phyloP scores from a whole-genome alignment of 768 basidiomycete species.

The Suillus hirtellus region DNA sequence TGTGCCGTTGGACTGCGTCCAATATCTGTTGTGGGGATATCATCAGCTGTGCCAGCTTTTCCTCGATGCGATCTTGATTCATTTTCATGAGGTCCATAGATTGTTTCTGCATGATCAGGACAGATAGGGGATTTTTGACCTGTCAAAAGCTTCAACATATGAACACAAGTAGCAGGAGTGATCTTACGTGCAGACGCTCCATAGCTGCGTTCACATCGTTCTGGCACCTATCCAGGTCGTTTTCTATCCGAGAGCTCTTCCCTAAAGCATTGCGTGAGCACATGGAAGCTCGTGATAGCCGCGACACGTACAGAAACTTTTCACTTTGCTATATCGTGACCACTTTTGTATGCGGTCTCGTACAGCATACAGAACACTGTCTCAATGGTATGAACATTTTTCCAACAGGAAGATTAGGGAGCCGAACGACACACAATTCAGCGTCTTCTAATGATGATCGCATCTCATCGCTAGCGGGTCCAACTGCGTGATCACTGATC shows the following conservation, averaged over 20 bases:
- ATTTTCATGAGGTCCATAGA: constrained; percentile 27
- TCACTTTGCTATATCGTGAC: constrained; percentile 39
- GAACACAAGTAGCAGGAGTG: constrained; percentile 1
- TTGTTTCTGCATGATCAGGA: constrained; percentile 32
- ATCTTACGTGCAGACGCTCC: constrained; percentile 43
- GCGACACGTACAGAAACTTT: constrained; percentile 38
- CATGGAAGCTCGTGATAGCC: neutral
- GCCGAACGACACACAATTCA: constrained; percentile 37
- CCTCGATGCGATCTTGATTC: constrained; percentile 36
- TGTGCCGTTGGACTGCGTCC: constrained; percentile 40
- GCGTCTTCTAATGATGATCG: constrained; percentile 43
- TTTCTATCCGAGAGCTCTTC: constrained; percentile 45
- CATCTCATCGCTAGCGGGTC: constrained; percentile 42
- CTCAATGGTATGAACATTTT: neutral
- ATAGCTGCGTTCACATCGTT: constrained; percentile 44
- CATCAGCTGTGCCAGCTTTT: constrained; percentile 42
- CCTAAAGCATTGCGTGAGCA: constrained; percentile 31
- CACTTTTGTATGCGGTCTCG: constrained; percentile 40
- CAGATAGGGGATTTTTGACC: constrained; percentile 23
- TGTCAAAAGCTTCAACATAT: constrained; percentile 11
- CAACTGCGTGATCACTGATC: constrained; percentile 41
- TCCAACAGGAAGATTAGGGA: neutral
- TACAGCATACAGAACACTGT: constrained; percentile 45
- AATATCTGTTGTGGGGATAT: constrained; percentile 38
- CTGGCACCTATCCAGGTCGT: constrained; percentile 45